phyloP scores from a whole-genome alignment of 495 filamentous ascomycete species.

The Pseudotulostoma volvatum region DNA sequence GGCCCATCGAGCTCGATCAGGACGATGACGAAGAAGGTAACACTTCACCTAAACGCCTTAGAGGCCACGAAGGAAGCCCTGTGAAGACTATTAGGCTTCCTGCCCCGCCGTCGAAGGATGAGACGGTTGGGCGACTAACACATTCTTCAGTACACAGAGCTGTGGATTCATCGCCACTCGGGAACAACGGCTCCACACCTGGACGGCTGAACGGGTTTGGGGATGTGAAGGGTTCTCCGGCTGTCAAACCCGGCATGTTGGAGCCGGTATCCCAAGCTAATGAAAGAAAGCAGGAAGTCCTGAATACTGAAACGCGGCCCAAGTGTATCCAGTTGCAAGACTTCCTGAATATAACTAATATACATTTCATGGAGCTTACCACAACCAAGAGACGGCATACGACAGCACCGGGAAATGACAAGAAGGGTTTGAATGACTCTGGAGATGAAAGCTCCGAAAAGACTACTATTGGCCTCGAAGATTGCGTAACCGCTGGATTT shows the following conservation, averaged over 20 bases:
- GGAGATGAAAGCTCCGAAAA: slow-evolving; percentile 23
- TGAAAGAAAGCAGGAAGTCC: too few relatives aligned
- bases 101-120: slow-evolving; percentile 46
- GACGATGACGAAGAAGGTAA: slow-evolving; percentile 48
- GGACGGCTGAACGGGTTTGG: too few relatives aligned
- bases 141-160: slow-evolving; percentile 29
- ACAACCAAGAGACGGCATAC: slow-evolving; percentile 88
- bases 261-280: too few relatives aligned
- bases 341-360: slow-evolving; percentile 86
- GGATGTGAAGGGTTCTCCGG: too few relatives aligned
- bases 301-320: too few relatives aligned
- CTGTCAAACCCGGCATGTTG: too few relatives aligned
- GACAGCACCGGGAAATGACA: slow-evolving; percentile 40
- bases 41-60: slow-evolving; percentile 51
- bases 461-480: slow-evolving; percentile 40
- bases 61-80: slow-evolving; percentile 54
- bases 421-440: slow-evolving; percentile 20
- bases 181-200: slow-evolving; percentile 19
- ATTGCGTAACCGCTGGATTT: slow-evolving; percentile 71
- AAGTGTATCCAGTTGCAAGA: slow-evolving; percentile 79
- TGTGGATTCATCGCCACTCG: slow-evolving; percentile 17
- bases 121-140: slow-evolving; percentile 41
- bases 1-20: slow-evolving; percentile 53
- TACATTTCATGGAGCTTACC: slow-evolving; percentile 90
- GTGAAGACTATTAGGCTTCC: slow-evolving; percentile 59